Evolutionary conservation across 2,329 filamentous ascomycete species (phyloP), one percentile per base, ranked within the genome.

Genomic region (Aspergillus sp.): DNA sequence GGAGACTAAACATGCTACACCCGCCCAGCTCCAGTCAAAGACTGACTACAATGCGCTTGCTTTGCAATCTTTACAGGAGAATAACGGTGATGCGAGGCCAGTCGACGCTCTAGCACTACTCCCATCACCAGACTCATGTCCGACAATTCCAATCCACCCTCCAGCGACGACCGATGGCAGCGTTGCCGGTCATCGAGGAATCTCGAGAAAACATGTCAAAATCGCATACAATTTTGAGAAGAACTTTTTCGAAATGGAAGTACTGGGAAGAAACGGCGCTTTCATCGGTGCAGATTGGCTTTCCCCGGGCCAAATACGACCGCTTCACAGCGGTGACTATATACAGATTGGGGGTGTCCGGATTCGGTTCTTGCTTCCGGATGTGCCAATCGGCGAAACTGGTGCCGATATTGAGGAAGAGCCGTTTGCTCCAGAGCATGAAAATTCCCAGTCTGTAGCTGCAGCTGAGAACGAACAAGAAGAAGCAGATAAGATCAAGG

Each of bases 201-300:
- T 89, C 38, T 89, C 87, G 4, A 81, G 86, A 25, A 82, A 86
- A 67, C 87, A 89, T 69, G 81, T 87, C 56, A 84, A 82, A 62
- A 87, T 89, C 62, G 78, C 81, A 28, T 89, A 86, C 76, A 85
- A 87, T 61, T 84, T 85, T 64, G 80, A 85, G 47, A 78, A 81
- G 43, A 81, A 83, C 51, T 68, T 80, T 41, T 89, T 88, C 69
- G 82, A 87, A 66, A 80, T 89, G 76, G 78, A 84, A 57, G 83
- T 88, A 2, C 79, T 87, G 54, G 86, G 87, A 41, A 77, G 81
- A 56, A 88, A 88, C 65, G 85, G 85, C 59, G 81, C 84, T 41
- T 84, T 85, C 60, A 80, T 86, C 60, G 82, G 85, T 58, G 81
- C 81, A 19, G 76, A 81, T 64, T 82, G 78, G 73, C 76, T 83